Base-by-base conservation (phyloP, 768 basidiomycete species). In the Rhodotorula toruloides region DNA sequence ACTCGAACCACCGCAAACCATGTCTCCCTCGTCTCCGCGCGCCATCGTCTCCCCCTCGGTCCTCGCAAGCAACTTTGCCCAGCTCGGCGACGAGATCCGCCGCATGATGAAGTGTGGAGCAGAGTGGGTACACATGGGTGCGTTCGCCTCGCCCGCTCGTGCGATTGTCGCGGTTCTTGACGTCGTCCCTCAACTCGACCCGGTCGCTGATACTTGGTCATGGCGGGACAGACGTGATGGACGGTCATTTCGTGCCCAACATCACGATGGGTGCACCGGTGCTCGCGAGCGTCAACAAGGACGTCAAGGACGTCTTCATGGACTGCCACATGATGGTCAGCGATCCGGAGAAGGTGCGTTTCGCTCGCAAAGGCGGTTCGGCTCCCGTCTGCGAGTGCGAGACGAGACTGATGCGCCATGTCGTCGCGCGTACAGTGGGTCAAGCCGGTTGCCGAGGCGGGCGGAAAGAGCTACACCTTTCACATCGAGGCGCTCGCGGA, bases 271-370 rank as follows among this genome's bases (percentile, higher is more conserved):
- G 91, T 86, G 68, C 63, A 82, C 81, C 94, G 12, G 84, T 98
- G 54, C 83, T 98, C 39, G 82, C 88, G 37, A 89, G 87, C 72
- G 86, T 99, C 29, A 81, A 83, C 58, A 91, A 91, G 77, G 84
- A 86, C 42, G 84, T 97, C 29, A 93, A 94, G 4, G 90, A 85
- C 58, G 96, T 97, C 73, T 98, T 92, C 81, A 98, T 99, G 94
- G 96, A 99, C 79, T 97, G 93, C 78, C 96, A 99, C 79, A 98
- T 98, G 96, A 99, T 99, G 96, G 96, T 99, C 27, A 78, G 91
- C 0, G 81, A 97, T 54, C 96, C 96, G 16, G 90, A 88, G 75
- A 87, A 87, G 82, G 93, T 90, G 72, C 54, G 74, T 72, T 3
- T n/a, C n/a, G n/a, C 13, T 40, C 43, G 57, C n/a, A 47, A 34